phyloP scores from a whole-genome alignment of 1,284 basidiomycete species.

The Marasmius oreades region DNA sequence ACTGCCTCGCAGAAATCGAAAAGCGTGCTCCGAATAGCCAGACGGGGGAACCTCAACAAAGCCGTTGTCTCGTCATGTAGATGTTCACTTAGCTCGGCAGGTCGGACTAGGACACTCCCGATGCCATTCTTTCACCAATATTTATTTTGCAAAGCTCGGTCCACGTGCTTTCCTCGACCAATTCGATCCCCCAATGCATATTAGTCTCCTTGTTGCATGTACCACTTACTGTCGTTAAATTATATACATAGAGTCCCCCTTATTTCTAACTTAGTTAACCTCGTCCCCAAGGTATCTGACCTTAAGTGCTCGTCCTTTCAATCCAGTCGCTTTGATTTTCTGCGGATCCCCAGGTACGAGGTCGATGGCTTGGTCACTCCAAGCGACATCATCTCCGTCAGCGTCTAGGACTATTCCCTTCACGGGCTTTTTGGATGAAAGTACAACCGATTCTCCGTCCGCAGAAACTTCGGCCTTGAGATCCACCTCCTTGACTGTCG shows the following conservation, averaged over 20 bases:
- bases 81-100: constrained; percentile 9
- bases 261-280: constrained; percentile 40
- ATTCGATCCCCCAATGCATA: neutral
- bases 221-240: neutral
- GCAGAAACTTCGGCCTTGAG: constrained; percentile 48
- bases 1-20: constrained; percentile 86
- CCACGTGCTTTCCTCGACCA: neutral
- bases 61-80: constrained; percentile 70
- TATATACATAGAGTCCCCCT: neutral
- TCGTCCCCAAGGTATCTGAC: constrained; percentile 75
- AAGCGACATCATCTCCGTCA: constrained; percentile 65
- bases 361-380: constrained; percentile 88
- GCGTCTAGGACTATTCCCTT: constrained; percentile 84
- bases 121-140: constrained; percentile 1
- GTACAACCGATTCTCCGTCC: constrained; percentile 59
- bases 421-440: constrained; percentile 67
- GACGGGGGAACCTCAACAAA: constrained; percentile 49
- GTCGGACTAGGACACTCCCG: neutral
- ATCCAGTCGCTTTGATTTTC: constrained; percentile 56
- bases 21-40: constrained; percentile 60
- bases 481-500: constrained; percentile 52
- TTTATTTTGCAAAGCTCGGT: neutral
- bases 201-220: neutral
- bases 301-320: constrained; percentile 62
- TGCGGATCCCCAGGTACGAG: constrained; percentile 82